Conservation (phyloP, 2,329 filamentous ascomycete genomes). For the Lasiodiplodia sp. region DNA sequence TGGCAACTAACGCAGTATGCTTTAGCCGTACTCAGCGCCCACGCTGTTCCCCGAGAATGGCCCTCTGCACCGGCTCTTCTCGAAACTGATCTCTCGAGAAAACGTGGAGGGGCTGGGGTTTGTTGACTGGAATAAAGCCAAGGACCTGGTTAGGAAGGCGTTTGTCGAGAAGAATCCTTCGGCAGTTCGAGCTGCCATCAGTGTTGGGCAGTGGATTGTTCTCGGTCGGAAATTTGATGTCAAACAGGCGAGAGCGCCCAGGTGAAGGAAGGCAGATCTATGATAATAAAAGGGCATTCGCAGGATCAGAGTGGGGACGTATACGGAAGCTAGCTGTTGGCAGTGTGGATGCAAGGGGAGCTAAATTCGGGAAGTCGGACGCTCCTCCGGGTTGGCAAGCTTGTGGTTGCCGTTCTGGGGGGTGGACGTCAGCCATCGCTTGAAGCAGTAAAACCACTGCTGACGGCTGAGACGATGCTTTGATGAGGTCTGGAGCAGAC, state of each 20-base stretch:
- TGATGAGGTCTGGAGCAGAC: neutral
- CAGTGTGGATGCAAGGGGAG: neutral
- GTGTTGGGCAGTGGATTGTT: slow-evolving; percentile 55
- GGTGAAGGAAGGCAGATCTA: slow-evolving; percentile 12
- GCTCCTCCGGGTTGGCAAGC: neutral
- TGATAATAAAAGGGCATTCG: slow-evolving; percentile 6
- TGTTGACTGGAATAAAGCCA: slow-evolving; percentile 42
- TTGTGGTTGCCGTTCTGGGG: slow-evolving; percentile 8
- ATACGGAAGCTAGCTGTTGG: neutral
- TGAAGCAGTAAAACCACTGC: neutral
- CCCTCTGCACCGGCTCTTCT: slow-evolving; percentile 50
- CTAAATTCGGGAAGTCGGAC: slow-evolving; percentile 16
- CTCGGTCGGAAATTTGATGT: slow-evolving; percentile 54
- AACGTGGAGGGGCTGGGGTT: slow-evolving; percentile 42
- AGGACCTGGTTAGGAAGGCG: slow-evolving; percentile 30
- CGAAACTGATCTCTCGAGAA: slow-evolving; percentile 39
- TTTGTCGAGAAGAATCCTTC: slow-evolving; percentile 38
- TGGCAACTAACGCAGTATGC: neutral
- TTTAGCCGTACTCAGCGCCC: slow-evolving; percentile 55
- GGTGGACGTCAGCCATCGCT: slow-evolving; percentile 5
- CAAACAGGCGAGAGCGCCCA: slow-evolving; percentile 33
- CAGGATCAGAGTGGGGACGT: neutral
- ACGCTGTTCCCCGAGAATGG: slow-evolving; percentile 51
- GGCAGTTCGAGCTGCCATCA: slow-evolving; percentile 49
- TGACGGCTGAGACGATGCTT: slow-evolving; percentile 23